Conservation (phyloP, 768 basidiomycete species). For the Mycena metata region DNA sequence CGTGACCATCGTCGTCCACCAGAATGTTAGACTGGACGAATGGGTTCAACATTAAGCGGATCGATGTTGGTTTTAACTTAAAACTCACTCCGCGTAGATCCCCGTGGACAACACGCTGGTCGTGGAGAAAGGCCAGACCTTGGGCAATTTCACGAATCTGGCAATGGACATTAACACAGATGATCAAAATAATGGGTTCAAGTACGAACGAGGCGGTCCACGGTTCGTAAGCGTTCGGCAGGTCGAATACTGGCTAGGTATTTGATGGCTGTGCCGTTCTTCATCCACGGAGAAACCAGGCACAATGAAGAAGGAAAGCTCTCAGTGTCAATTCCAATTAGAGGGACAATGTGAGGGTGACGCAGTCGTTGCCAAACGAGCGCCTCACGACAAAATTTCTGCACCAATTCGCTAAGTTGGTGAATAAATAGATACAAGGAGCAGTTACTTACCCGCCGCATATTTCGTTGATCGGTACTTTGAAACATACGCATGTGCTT, state of each 20-base stretch:
- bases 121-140: constrained; percentile 36
- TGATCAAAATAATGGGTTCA: not conserved
- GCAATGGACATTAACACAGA: not conserved
- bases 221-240: constrained; percentile 3
- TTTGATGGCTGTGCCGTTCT: constrained; percentile 42
- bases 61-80: not conserved
- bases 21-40: constrained; percentile 38
- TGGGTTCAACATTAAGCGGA: not conserved
- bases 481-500: constrained; percentile 33
- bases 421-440: too few relatives aligned
- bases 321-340: constrained; percentile 41
- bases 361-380: constrained; percentile 40
- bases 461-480: constrained; percentile 22
- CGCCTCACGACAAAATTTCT: constrained; percentile 44
- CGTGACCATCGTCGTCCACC: constrained; percentile 25
- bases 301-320: constrained; percentile 37
- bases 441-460: constrained; percentile 21
- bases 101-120: constrained; percentile 36
- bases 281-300: constrained; percentile 46
- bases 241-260: constrained; percentile 36
- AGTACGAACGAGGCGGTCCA: constrained; percentile 31
- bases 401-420: not conserved
- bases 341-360: constrained; percentile 38
- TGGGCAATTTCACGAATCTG: constrained; percentile 37
- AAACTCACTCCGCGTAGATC: constrained; percentile 35